phyloP scores from a whole-genome alignment of 345 rosid species.

The Camelina neglecta region DNA sequence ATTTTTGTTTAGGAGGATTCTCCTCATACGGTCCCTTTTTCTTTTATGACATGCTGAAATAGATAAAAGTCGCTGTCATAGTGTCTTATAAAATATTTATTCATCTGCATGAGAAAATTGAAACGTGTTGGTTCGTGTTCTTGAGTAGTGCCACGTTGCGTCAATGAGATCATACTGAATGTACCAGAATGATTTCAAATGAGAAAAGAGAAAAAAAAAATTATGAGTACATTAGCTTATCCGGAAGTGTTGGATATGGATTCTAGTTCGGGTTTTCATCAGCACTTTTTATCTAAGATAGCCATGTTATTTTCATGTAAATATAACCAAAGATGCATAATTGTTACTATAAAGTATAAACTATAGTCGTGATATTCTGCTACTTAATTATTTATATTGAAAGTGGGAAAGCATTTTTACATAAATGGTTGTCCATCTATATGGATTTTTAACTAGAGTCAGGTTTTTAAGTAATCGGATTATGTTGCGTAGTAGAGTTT shows the following conservation, averaged over 20 bases:
- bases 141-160: conserved; percentile 43
- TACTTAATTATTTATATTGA: too few species aligned
- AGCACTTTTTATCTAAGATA: neutral
- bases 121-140: conserved; percentile 40
- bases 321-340: too few species aligned
- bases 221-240: neutral
- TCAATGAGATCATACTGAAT: conserved; percentile 32
- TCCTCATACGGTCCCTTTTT: conserved; percentile 7
- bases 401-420: too few species aligned
- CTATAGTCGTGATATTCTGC: too few species aligned
- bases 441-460: too few species aligned
- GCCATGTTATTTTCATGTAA: neutral
- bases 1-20: conserved; percentile 2
- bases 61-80: conserved; percentile 27
- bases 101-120: conserved; percentile 35
- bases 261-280: conserved; percentile 5
- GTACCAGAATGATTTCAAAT: conserved; percentile 13
- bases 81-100: neutral
- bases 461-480: too few species aligned
- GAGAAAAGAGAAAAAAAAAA: too few species aligned
- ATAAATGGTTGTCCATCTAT: too few species aligned
- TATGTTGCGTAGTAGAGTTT: too few species aligned
- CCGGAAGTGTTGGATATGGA: conserved; percentile 32
- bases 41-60: conserved; percentile 18
- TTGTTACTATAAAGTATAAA: too few species aligned